phyloP scores from a whole-genome alignment of 768 basidiomycete species.

The Tulasnella sp. region DNA sequence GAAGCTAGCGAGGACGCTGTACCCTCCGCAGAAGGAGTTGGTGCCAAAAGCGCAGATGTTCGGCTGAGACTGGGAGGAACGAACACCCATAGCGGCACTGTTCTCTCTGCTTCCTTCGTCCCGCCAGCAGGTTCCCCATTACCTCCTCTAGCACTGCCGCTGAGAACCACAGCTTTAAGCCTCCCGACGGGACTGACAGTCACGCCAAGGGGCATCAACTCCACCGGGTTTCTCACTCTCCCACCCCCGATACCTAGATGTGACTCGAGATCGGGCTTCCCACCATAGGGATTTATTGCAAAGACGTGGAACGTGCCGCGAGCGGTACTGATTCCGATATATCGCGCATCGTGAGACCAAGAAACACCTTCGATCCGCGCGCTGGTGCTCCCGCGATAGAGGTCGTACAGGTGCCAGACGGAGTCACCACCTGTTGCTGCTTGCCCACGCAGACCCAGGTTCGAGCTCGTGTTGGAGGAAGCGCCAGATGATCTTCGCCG shows the following conservation, averaged over 20 bases:
- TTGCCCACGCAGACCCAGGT: background rate
- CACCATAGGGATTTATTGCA: conserved; percentile 66
- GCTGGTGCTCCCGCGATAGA: conserved; percentile 60
- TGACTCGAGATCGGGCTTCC: conserved; percentile 49
- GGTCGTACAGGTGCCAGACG: conserved; percentile 50
- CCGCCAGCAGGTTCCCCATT: conserved; percentile 49
- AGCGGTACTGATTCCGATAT: conserved; percentile 55
- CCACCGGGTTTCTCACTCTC: conserved; percentile 43
- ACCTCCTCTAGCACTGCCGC: conserved; percentile 30
- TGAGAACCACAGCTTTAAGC: background rate
- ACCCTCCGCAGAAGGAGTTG: background rate
- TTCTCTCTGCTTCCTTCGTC: conserved; percentile 25
- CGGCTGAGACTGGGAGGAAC: background rate
- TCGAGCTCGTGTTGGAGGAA: background rate
- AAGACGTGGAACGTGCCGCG: conserved; percentile 46
- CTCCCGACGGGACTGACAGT: background rate
- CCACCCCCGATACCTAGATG: conserved; percentile 39
- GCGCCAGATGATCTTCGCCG: conserved; percentile 12
- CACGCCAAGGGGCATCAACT: conserved; percentile 30
- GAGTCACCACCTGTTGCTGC: background rate
- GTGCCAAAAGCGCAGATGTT: background rate
- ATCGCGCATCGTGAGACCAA: conserved; percentile 51
- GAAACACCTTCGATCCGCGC: conserved; percentile 48
- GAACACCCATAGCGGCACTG: conserved; percentile 1
- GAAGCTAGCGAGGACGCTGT: background rate